A percentile compares a stretch with the other conserved stretches of the same genome.
phyloP scores from a whole-genome alignment of 192 early-diverging fungal species.

The Jimgerdemannia lactiflua region DNA sequence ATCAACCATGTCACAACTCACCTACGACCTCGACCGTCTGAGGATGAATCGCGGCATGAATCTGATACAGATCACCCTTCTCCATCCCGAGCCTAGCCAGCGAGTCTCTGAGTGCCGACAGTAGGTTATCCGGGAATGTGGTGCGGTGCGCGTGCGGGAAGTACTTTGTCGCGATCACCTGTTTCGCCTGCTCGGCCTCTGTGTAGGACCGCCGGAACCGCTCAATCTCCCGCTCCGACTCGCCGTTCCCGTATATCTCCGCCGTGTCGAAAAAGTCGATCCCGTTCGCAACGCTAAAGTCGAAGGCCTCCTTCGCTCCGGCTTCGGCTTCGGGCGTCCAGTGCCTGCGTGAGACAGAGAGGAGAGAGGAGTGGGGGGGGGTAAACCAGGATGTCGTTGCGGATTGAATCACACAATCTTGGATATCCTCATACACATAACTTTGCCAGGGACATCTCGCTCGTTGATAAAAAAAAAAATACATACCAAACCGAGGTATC shows the following conservation, averaged over 20 bases:
- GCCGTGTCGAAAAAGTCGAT: constrained; percentile 52
- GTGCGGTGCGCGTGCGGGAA: constrained; percentile 35
- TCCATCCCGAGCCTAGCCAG: constrained; percentile 41
- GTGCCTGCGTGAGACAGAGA: constrained; percentile 21
- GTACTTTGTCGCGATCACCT: constrained; percentile 49
- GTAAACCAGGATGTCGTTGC: background rate
- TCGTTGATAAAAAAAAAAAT: background rate
- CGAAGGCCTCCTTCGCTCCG: constrained; percentile 38
- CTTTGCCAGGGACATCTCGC: background rate
- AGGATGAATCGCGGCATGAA: constrained; percentile 46
- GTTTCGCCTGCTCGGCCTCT: constrained; percentile 17
- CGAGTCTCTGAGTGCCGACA: constrained; percentile 41
- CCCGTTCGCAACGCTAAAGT: constrained; percentile 25
- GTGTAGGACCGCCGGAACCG: constrained; percentile 23
- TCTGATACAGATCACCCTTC: constrained; percentile 45
- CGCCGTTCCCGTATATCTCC: constrained; percentile 44
- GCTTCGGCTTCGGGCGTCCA: constrained; percentile 39
- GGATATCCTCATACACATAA: background rate
- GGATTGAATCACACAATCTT: background rate
- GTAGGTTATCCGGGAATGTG: constrained; percentile 35
- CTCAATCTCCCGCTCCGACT: constrained; percentile 41
- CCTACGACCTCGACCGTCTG: constrained; percentile 44
- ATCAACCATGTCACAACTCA: constrained; percentile 8
- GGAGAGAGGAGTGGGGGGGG: constrained; percentile 1
- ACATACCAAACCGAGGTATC: constrained; percentile 20